Conservation (phyloP, 331 rosid species). For the Rhamnella rubrinervis region DNA sequence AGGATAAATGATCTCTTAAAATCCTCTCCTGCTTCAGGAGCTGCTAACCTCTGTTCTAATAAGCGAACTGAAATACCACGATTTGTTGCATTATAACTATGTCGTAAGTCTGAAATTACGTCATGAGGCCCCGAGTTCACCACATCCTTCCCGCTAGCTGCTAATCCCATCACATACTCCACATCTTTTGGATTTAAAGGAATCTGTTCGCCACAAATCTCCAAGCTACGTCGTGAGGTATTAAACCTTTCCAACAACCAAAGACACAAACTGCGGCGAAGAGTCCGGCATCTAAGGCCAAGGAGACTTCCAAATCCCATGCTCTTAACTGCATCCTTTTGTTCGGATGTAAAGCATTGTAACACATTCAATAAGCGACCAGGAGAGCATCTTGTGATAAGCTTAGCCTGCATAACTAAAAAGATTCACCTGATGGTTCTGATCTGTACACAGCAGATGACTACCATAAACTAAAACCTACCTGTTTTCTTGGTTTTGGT, state of each 20-base stretch:
- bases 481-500: slow-evolving; percentile 49
- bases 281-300: slow-evolving; percentile 38
- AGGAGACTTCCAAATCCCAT: slow-evolving; percentile 47
- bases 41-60: slow-evolving; percentile 37
- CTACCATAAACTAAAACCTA: slow-evolving; percentile 8
- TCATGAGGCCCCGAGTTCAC: slow-evolving; percentile 48
- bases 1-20: slow-evolving; percentile 42
- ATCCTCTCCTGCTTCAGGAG: slow-evolving; percentile 41
- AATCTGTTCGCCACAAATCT: slow-evolving; percentile 30
- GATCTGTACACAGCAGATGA: slow-evolving; percentile 3
- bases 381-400: slow-evolving; percentile 44
- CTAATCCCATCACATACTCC: slow-evolving; percentile 45
- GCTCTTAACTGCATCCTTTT: slow-evolving; percentile 34
- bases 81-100: slow-evolving; percentile 38
- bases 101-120: slow-evolving; percentile 31
- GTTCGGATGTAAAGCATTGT: slow-evolving; percentile 36
- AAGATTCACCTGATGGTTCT: slow-evolving; percentile 4
- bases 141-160: slow-evolving; percentile 43
- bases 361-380: slow-evolving; percentile 43
- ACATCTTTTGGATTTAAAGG: slow-evolving; percentile 37
- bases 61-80: slow-evolving; percentile 42
- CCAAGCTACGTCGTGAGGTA: slow-evolving; percentile 31
- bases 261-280: slow-evolving; percentile 44
- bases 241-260: slow-evolving; percentile 46
- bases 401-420: slow-evolving; percentile 32